A percentile compares a stretch with the other conserved stretches of the same genome.
These are phyloP conservation scores for Vicia faba DNA, from an alignment of 306 rosid species.

Conservation along the genomic window DNA sequence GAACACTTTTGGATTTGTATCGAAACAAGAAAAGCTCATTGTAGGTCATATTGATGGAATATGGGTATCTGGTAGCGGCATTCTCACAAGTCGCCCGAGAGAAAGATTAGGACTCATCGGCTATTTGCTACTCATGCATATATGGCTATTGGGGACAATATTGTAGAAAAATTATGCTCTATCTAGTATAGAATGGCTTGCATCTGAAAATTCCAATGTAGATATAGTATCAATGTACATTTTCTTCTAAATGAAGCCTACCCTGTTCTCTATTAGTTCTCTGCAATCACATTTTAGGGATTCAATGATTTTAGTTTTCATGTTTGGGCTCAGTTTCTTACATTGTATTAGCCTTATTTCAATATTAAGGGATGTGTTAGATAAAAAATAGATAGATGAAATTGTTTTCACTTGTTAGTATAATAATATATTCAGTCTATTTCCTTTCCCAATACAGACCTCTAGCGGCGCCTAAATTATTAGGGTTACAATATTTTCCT, in stretches of 20 bases:
- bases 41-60: conserved; percentile 95
- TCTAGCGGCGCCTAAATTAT: too few relatives aligned
- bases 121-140: conserved; percentile 73
- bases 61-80: conserved; percentile 91
- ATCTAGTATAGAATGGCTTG: conserved; percentile 24
- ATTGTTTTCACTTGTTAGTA: conserved; percentile 28
- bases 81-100: conserved; percentile 85
- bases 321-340: conserved; percentile 36
- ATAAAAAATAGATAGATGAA: conserved; percentile 36
- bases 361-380: conserved; percentile 28
- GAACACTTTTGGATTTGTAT: conserved; percentile 86
- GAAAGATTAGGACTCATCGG: conserved; percentile 85
- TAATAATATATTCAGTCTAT: too few relatives aligned
- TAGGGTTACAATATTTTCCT: too few relatives aligned
- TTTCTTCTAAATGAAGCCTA: conserved; percentile 38
- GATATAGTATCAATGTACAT: conserved; percentile 22
- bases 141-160: conserved; percentile 84
- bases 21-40: conserved; percentile 81
- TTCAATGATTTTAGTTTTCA: conserved; percentile 57
- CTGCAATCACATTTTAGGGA: conserved; percentile 82
- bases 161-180: conserved; percentile 51
- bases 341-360: conserved; percentile 36
- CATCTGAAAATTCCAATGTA: conserved; percentile 63
- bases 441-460: too few relatives aligned
- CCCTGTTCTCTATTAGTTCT: conserved; percentile 47